phyloP scores from a whole-genome alignment of 2,329 filamentous ascomycete genomes.

The Ceratocystis diversiconidia region DNA sequence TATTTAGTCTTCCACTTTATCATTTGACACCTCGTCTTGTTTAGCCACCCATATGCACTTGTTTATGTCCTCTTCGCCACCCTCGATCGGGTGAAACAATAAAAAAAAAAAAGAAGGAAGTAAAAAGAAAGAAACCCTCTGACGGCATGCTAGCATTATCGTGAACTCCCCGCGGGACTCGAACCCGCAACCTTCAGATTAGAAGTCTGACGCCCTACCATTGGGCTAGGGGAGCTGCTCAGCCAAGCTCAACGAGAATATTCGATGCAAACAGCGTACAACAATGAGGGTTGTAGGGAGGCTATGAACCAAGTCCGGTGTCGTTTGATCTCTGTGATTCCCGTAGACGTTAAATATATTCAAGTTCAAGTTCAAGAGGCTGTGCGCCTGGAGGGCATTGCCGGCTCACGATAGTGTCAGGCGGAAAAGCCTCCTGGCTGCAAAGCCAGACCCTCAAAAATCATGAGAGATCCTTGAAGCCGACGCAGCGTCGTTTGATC shows the following conservation, averaged over 20 bases:
- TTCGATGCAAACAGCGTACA: neutral
- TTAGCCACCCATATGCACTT: too few species aligned
- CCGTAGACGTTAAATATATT: too few species aligned
- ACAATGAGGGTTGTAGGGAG: neutral
- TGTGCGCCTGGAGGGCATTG: too few species aligned
- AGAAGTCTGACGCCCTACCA: constrained; percentile 19
- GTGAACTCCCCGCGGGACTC: constrained; percentile 18
- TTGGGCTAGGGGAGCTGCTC: constrained; percentile 17
- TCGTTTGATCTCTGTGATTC: too few species aligned
- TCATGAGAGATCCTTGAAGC: neutral
- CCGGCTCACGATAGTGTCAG: too few species aligned
- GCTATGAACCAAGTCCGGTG: too few species aligned
- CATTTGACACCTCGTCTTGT: neutral
- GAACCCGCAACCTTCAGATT: constrained; percentile 19
- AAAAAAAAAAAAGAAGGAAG: neutral
- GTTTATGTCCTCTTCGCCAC: neutral
- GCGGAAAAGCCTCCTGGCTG: too few species aligned
- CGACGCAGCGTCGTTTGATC: neutral
- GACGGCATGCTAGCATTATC: too few species aligned
- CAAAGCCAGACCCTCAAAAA: too few species aligned
- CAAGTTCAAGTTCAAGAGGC: too few species aligned
- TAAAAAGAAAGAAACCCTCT: neutral
- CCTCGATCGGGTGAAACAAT: neutral
- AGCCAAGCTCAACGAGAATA: neutral
- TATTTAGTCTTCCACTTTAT: neutral